Evolutionary conservation across 2,329 filamentous ascomycete species (phyloP).

Genomic region (Penicillium sp.): DNA sequence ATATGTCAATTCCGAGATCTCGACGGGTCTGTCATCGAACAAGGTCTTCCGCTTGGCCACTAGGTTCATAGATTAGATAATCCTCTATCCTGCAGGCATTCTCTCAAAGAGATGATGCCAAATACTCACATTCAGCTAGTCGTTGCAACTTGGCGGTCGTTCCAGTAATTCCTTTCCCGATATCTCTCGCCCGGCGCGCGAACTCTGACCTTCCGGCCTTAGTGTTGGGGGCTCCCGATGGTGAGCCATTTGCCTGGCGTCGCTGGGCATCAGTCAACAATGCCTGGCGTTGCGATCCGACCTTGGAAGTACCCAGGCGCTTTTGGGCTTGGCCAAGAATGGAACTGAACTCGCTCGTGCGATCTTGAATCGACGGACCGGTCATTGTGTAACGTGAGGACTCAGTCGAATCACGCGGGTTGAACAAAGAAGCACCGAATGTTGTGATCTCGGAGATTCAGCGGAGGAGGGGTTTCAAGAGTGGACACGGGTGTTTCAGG

Average conservation of each 20-base stretch:
- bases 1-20: conserved; percentile 95
- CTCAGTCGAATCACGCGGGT: background rate
- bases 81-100: background rate
- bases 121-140: conserved; percentile 73
- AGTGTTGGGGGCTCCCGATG: conserved; percentile 54
- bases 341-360: conserved; percentile 91
- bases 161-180: conserved; percentile 85
- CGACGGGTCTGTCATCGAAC: conserved; percentile 94
- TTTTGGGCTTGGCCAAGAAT: conserved; percentile 86
- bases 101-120: background rate
- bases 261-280: conserved; percentile 74
- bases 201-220: conserved; percentile 78
- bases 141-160: conserved; percentile 97
- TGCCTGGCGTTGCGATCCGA: conserved; percentile 77
- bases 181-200: conserved; percentile 85
- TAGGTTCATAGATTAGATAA: conserved; percentile 36
- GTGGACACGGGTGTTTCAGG: conserved; percentile 18
- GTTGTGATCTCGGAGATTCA: conserved; percentile 2
- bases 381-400: conserved; percentile 49
- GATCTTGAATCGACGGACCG: conserved; percentile 83
- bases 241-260: conserved; percentile 61
- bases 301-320: conserved; percentile 74
- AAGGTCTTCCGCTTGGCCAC: conserved; percentile 96
- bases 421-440: background rate
- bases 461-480: background rate